Evolutionary conservation across 2,329 filamentous ascomycete genomes (phyloP).

Genomic region (Fusarium sp.): DNA sequence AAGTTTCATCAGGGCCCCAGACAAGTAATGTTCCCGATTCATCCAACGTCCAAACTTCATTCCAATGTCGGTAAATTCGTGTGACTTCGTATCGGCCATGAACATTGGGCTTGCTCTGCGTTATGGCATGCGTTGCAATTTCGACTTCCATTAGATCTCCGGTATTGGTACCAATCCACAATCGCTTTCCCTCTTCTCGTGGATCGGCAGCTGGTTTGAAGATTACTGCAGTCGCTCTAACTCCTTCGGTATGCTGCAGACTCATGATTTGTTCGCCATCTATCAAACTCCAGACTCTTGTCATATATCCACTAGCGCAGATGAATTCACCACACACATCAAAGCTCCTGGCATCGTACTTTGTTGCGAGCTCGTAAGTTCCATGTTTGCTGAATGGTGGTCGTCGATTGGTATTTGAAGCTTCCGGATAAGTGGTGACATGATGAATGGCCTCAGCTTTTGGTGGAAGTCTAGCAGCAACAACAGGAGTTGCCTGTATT

Average conservation of each 20-base stretch:
- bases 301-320: conserved; percentile 87
- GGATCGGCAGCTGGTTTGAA: conserved; percentile 87
- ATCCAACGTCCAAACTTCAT: conserved; percentile 94
- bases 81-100: conserved; percentile 84
- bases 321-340: conserved; percentile 89
- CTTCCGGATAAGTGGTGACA: conserved; percentile 80
- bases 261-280: conserved; percentile 86
- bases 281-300: conserved; percentile 86
- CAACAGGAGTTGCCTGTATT: conserved; percentile 36
- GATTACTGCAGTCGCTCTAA: conserved; percentile 81
- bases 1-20: conserved; percentile 81
- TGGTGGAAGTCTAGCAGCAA: conserved; percentile 37
- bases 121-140: conserved; percentile 76
- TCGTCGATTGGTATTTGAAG: conserved; percentile 84
- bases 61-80: conserved; percentile 85
- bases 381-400: conserved; percentile 80
- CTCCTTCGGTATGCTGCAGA: conserved; percentile 83
- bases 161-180: conserved; percentile 91
- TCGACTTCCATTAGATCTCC: conserved; percentile 94
- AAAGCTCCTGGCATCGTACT: conserved; percentile 87
- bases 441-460: conserved; percentile 60
- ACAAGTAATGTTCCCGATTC: conserved; percentile 87
- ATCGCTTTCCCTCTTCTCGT: conserved; percentile 79
- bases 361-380: conserved; percentile 80
- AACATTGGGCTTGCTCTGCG: conserved; percentile 74